Conservation (phyloP, 75 land plant species). For the Chamaecyparis obtusa region DNA sequence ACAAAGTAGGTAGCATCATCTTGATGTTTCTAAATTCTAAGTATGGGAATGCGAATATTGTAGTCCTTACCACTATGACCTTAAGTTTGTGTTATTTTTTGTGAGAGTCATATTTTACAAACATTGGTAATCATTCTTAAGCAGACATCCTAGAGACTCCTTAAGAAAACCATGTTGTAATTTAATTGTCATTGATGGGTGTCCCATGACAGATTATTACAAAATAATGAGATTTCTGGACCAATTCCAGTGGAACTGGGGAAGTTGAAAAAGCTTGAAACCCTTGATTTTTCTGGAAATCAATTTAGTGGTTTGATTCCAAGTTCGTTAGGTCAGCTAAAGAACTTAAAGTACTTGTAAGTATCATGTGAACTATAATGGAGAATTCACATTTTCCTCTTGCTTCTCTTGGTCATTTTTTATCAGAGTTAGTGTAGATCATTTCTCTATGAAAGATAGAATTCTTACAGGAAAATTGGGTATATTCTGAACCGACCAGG, state of each 20-base stretch:
- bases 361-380: constrained; percentile 3
- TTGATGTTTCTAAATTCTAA: background rate
- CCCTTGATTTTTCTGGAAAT: constrained; percentile 36
- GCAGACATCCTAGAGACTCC: background rate
- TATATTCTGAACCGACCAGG: constrained; percentile 22
- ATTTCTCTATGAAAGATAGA: constrained; percentile 8
- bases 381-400: background rate
- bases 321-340: constrained; percentile 36
- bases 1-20: background rate
- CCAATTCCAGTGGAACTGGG: constrained; percentile 25
- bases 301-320: constrained; percentile 43
- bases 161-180: background rate
- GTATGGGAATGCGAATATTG: background rate
- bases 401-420: background rate
- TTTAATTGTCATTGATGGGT: background rate
- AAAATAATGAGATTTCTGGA: constrained; percentile 32
- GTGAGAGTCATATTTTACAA: background rate
- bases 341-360: constrained; percentile 51
- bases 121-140: background rate
- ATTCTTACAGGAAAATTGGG: constrained; percentile 9
- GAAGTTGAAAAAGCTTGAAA: constrained; percentile 32
- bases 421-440: background rate
- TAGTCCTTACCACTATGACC: background rate
- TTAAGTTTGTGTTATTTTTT: background rate
- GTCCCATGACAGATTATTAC: constrained; percentile 9